Conservation (phyloP, 305 asterid species). For the Ilex paraguariensis region DNA sequence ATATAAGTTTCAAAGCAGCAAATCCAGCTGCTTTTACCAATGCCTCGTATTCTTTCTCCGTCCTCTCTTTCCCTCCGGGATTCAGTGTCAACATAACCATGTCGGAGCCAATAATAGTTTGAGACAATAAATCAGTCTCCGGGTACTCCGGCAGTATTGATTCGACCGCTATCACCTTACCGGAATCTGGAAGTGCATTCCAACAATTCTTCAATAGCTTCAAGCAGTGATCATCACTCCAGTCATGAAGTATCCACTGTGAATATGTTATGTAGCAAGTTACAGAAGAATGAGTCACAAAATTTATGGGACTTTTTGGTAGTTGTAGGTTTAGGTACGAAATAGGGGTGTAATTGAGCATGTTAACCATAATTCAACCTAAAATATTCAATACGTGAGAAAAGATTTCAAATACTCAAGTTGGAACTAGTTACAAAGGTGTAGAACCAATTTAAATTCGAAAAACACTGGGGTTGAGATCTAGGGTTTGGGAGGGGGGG, state of each 20-base stretch:
- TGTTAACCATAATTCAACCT: background rate
- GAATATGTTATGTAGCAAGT: background rate
- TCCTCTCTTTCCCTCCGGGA: constrained; percentile 14
- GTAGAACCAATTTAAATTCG: too few relatives aligned
- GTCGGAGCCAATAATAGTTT: constrained; percentile 1
- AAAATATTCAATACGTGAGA: background rate
- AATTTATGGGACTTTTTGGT: too few relatives aligned
- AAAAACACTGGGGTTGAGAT: too few relatives aligned
- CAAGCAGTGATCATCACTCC: constrained; percentile 11
- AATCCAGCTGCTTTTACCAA: constrained; percentile 10
- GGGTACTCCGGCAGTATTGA: constrained; percentile 9
- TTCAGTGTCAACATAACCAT: constrained; percentile 5
- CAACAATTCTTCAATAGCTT: constrained; percentile 14
- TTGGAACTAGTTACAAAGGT: too few relatives aligned
- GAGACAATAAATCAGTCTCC: constrained; percentile 6
- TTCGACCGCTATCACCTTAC: constrained; percentile 11
- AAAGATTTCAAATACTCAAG: background rate
- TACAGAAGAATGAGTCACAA: too few relatives aligned
- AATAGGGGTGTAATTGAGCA: constrained; percentile 7
- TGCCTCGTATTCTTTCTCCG: background rate
- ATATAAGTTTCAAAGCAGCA: background rate
- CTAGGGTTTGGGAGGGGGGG: too few relatives aligned
- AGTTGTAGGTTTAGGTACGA: too few relatives aligned
- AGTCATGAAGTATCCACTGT: constrained; percentile 16
- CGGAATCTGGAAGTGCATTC: constrained; percentile 13